phyloP scores from a whole-genome alignment of 495 filamentous ascomycete species.

The Talaromyces liani region DNA sequence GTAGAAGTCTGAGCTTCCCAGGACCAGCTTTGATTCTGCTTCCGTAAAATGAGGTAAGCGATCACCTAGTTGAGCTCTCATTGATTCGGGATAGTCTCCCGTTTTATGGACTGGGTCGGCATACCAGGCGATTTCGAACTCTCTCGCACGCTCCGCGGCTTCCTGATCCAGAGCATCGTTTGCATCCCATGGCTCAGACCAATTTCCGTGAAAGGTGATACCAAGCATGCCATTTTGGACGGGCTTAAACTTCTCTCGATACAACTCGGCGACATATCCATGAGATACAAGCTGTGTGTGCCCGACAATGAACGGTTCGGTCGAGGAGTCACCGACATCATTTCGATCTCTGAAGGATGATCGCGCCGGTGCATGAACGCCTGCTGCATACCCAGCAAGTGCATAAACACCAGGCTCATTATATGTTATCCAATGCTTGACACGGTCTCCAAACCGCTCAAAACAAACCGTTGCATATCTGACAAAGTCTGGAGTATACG shows the following conservation, averaged over 20 bases:
- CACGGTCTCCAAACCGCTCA: conserved; percentile 32
- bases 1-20: conserved; percentile 43
- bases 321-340: conserved; percentile 36
- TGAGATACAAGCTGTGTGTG: conserved; percentile 39
- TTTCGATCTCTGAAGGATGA: conserved; percentile 37
- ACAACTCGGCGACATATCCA: conserved; percentile 29
- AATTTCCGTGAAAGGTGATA: conserved; percentile 43
- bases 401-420: conserved; percentile 42
- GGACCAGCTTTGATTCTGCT: conserved; percentile 32
- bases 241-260: conserved; percentile 35
- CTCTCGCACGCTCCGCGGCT: conserved; percentile 35
- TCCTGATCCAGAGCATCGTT: conserved; percentile 31
- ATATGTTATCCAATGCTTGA: conserved; percentile 45
- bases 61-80: conserved; percentile 42
- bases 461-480: conserved; percentile 40
- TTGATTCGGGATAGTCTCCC: conserved; percentile 40
- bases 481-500: conserved; percentile 38
- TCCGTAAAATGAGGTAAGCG: conserved; percentile 36
- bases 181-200: conserved; percentile 42
- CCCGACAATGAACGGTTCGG: conserved; percentile 38
- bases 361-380: conserved; percentile 38
- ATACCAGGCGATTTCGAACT: conserved; percentile 44
- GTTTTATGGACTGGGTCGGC: conserved; percentile 40
- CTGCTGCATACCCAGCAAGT: conserved; percentile 40
- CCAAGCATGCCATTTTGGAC: conserved; percentile 36